Evolutionary conservation across 1,139 yeast genomes (phyloP).

Genomic region (Hansenula sp.): DNA sequence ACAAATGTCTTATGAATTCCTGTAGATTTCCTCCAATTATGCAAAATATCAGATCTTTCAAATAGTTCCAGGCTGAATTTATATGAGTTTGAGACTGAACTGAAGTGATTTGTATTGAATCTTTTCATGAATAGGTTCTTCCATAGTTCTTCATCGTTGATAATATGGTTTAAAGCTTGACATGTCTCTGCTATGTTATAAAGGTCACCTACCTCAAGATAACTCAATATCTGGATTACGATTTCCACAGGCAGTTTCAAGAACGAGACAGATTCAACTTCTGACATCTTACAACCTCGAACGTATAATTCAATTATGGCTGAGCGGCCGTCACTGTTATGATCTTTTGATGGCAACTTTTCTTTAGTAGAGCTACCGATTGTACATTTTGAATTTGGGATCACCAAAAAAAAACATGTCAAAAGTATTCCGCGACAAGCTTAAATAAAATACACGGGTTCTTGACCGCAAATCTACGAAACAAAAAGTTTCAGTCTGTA

Average conservation of each 20-base stretch:
- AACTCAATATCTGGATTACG: conserved; percentile 49
- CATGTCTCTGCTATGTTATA: conserved; percentile 50
- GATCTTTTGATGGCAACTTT: conserved; percentile 18
- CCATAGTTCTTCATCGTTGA: conserved; percentile 62
- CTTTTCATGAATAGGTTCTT: conserved; percentile 46
- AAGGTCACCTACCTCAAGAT: conserved; percentile 54
- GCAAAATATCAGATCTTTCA: conserved; percentile 37
- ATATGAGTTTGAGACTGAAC: conserved; percentile 51
- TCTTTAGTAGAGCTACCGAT: too few species aligned
- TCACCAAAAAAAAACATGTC: not conserved
- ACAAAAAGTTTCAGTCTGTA: not conserved
- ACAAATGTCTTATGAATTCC: conserved; percentile 30
- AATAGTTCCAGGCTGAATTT: conserved; percentile 56
- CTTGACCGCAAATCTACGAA: not conserved
- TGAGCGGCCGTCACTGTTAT: not conserved
- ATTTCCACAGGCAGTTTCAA: conserved; percentile 54
- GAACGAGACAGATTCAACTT: conserved; percentile 1
- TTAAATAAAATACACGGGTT: conserved; percentile 26
- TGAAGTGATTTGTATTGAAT: conserved; percentile 45
- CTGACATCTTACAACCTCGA: not conserved
- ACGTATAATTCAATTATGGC: too few species aligned
- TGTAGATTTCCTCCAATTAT: conserved; percentile 52
- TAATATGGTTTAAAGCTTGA: conserved; percentile 44
- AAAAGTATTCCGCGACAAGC: too few species aligned
- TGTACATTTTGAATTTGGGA: too few species aligned